phyloP scores from a whole-genome alignment of 371 early-diverging fungal genomes.

The Parasitella parasitica region DNA sequence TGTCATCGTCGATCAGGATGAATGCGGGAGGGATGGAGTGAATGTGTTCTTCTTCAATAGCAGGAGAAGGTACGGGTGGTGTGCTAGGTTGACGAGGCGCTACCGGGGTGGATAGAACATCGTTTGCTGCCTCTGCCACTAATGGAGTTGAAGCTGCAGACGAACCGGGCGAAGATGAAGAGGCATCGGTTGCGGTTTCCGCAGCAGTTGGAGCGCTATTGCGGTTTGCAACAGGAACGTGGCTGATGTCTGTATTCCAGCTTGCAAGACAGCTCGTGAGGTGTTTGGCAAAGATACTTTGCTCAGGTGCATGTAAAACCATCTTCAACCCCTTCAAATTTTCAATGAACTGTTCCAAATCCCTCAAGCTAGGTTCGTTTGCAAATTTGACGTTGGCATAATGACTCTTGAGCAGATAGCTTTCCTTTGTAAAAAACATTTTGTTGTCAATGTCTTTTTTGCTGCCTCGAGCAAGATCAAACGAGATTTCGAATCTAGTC shows the following conservation, averaged over 20 bases:
- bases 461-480: slow-evolving; percentile 31
- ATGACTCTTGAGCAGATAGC: slow-evolving; percentile 20
- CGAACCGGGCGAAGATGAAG: background rate
- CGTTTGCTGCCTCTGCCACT: background rate
- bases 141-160: background rate
- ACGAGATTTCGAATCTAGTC: slow-evolving; percentile 39
- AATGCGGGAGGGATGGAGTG: slow-evolving; percentile 47
- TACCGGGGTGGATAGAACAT: background rate
- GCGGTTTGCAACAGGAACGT: slow-evolving; percentile 37
- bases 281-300: slow-evolving; percentile 60
- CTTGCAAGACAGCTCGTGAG: slow-evolving; percentile 56
- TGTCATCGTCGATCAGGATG: slow-evolving; percentile 58
- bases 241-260: slow-evolving; percentile 59
- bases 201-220: background rate
- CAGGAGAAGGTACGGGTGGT: slow-evolving; percentile 26
- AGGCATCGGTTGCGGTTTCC: background rate
- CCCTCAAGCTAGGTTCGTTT: slow-evolving; percentile 56
- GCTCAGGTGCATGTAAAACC: slow-evolving; percentile 54
- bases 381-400: slow-evolving; percentile 38
- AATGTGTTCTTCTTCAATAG: slow-evolving; percentile 36
- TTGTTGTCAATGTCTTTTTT: slow-evolving; percentile 15
- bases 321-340: slow-evolving; percentile 52
- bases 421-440: slow-evolving; percentile 7
- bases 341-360: slow-evolving; percentile 49
- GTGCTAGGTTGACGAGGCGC: background rate